phyloP scores from a whole-genome alignment of 495 filamentous ascomycete species.

The Viridothelium virens region DNA sequence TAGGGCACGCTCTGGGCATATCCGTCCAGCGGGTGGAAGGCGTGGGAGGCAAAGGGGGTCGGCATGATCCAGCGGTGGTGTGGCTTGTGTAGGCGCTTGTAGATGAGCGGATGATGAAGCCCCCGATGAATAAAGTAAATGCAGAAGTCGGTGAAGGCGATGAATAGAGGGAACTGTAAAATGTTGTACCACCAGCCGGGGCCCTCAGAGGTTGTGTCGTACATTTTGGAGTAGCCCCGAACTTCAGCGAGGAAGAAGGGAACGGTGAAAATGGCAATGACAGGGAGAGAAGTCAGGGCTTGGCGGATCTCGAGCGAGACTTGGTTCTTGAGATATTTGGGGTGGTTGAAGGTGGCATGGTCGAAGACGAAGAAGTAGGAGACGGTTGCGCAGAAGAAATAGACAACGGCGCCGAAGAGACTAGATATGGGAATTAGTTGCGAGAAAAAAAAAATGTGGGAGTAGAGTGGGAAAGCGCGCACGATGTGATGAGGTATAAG shows the following conservation, averaged over 20 bases:
- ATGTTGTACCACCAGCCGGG: constrained; percentile 70
- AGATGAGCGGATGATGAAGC: constrained; percentile 73
- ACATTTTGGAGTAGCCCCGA: constrained; percentile 78
- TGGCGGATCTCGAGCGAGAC: constrained; percentile 79
- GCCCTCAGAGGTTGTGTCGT: constrained; percentile 64
- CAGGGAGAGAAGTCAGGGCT: constrained; percentile 62
- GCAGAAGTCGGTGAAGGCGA: constrained; percentile 83
- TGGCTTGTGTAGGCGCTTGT: constrained; percentile 87
- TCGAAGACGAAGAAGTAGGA: constrained; percentile 94
- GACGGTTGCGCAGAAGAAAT: constrained; percentile 74
- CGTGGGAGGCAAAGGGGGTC: constrained; percentile 83
- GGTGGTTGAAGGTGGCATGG: constrained; percentile 79
- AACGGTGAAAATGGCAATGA: constrained; percentile 75
- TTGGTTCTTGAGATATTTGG: constrained; percentile 93
- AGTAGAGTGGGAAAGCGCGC: constrained; percentile 29
- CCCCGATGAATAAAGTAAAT: constrained; percentile 96
- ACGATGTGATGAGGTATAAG: constrained; percentile 83
- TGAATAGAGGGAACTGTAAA: constrained; percentile 85
- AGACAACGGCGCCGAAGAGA: constrained; percentile 74
- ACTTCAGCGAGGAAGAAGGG: constrained; percentile 81
- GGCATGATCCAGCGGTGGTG: constrained; percentile 99
- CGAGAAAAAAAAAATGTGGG: background rate
- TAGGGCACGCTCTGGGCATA: constrained; percentile 89
- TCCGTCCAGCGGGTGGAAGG: constrained; percentile 93
- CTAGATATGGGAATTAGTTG: constrained; percentile 39